A percentile compares a stretch with the other conserved stretches of the same genome.
phyloP scores from a whole-genome alignment of 371 early-diverging fungal species.

The Funneliformis caledonium region DNA sequence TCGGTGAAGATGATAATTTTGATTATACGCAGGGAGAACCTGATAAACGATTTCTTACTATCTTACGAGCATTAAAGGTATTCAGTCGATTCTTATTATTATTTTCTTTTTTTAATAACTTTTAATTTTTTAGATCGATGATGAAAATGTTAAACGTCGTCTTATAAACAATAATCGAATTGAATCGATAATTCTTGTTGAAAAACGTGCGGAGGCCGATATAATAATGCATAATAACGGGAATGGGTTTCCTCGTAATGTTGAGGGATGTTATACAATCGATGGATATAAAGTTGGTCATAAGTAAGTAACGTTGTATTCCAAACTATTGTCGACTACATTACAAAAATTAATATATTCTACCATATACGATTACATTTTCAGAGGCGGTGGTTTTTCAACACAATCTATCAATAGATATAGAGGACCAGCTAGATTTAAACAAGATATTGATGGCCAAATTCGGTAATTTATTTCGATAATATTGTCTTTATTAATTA shows the following conservation, averaged over 20 bases:
- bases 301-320: constrained; percentile 43
- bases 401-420: constrained; percentile 54
- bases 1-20: constrained; percentile 68
- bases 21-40: constrained; percentile 79
- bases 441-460: constrained; percentile 52
- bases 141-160: constrained; percentile 78
- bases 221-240: constrained; percentile 60
- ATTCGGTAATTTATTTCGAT: constrained; percentile 45
- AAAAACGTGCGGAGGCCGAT: constrained; percentile 76
- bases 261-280: constrained; percentile 67
- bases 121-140: constrained; percentile 51
- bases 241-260: constrained; percentile 69
- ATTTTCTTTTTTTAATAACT: background rate
- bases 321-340: no score
- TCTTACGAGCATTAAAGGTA: constrained; percentile 69
- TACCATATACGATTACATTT: background rate
- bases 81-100: background rate
- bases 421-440: constrained; percentile 56
- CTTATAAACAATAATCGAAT: constrained; percentile 76
- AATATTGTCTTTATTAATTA: background rate
- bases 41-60: constrained; percentile 61
- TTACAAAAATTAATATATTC: background rate
- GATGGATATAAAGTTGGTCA: constrained; percentile 74
- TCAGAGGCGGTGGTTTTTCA: constrained; percentile 49
- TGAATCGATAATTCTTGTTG: constrained; percentile 80